Base-by-base conservation (phyloP, 2,329 filamentous ascomycete genomes). In the Beauveria bassiana region DNA sequence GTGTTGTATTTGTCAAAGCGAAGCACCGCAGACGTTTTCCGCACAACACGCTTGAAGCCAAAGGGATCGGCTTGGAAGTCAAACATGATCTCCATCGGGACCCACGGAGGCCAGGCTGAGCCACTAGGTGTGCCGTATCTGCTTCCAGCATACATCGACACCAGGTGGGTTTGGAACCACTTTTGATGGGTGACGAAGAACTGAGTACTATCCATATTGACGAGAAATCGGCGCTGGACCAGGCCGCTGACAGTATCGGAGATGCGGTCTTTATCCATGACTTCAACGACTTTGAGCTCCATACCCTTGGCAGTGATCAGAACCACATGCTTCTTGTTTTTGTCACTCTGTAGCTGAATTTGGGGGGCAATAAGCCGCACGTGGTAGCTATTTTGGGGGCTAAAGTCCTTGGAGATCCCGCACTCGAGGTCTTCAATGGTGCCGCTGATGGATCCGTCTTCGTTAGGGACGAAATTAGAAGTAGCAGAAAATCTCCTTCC, bases 1-100 rank as follows among this genome's bases (percentile, higher is more conserved):
- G 91, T 93, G 73, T 99, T 99, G 85, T 93, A 97, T 75, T 99
- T 98, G 79, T 99, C 93, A 73, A 96, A 98, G 63, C 93, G 87
- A 67, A 99, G 80, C 77, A 89, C 93, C 24, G 93, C 95, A 5
- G 93, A 99, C 1, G 95, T 99, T 73, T 96, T 93, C 72, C 98
- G 91, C 12, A 99, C 93, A 34, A 99, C 93, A 63, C 95, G 87
- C 72, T 93, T 93, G 79, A 99, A 99, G n/a, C 96, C 95, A 70
- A 96, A 96, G 0, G 95, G 93, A 72, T 96, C 93, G 6, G 89
- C 83, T 66, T 93, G 81, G 74, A 97, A 99, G 73, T 98, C 93
- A 69, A 96, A 97, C 88, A 99, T 97, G 68, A 96, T 91, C 75
- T 99, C 95, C 78, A 99, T 88, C 0, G 95, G 95, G 52, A 98